Evolutionary conservation across 345 rosid species (phyloP), one percentile per base, ranked within the genome.

Genomic region (Kandelia obovata): DNA sequence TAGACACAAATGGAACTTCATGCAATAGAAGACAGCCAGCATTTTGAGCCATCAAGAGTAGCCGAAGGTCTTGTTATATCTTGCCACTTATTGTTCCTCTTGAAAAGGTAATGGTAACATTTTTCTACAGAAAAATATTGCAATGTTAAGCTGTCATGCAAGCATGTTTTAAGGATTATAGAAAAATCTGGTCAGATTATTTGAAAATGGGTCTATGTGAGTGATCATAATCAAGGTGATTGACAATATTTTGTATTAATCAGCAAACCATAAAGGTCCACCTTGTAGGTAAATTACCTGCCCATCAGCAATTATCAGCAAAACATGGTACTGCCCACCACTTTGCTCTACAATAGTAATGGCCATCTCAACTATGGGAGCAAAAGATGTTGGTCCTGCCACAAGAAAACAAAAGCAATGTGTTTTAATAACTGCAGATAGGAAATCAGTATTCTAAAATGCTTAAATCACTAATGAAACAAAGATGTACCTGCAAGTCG

Each of bases 341-440:
- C 94, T 92, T 82, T 82, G 83, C 81, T 90, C 96, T 70, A 95
- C 99, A 66, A 92, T 88, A 20, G 94, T 85, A 85, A 90, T 87
- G 53, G 96, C 98, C 98, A 87, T 95, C 68, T 95, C 98, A 67
- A 95, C 87, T 56, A 87, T 67, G 0, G 99, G 98, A 20, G 98
- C 98, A 86, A 95, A 95, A 7, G 99, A 92, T 28, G 99, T 95
- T 9, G 98, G 98, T 1, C 98, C 98, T 93, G 79, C 37, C 57
- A 62, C 35, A 5, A 69, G 47, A 59, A 37, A 58, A 25, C 1
- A 70, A 28, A 65, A 55, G 35, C 10, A 20, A 39, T 10, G 52
- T 32, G 51, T 47, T n/a, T 61, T 23, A n/a, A 57, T 56, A 64
- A 20, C 6, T 30, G 53, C 17, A 15, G 27, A 16, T 32, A 52